phyloP scores from a whole-genome alignment of 2,329 filamentous ascomycete species.

The Phoma sp. region DNA sequence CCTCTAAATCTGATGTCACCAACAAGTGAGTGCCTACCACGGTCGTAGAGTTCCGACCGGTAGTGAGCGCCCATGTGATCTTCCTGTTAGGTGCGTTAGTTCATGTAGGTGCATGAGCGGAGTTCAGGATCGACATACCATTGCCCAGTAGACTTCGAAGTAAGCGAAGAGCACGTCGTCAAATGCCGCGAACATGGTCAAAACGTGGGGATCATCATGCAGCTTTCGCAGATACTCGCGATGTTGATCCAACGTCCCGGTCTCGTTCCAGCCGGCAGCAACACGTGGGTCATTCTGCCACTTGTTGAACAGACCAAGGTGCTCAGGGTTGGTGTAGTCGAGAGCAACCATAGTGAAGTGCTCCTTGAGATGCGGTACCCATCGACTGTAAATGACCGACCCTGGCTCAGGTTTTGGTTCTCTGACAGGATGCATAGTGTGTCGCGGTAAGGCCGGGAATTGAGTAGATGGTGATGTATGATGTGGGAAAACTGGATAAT shows the following conservation, averaged over 20 bases:
- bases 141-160: constrained; percentile 82
- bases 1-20: constrained; percentile 63
- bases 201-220: constrained; percentile 73
- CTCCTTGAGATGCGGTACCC: constrained; percentile 76
- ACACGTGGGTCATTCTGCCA: constrained; percentile 89
- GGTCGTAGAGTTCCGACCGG: constrained; percentile 62
- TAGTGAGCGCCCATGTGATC: constrained; percentile 67
- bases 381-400: constrained; percentile 76
- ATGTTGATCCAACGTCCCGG: constrained; percentile 76
- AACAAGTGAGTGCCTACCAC: constrained; percentile 66
- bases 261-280: constrained; percentile 80
- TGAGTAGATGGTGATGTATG: constrained; percentile 56
- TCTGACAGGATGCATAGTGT: constrained; percentile 73
- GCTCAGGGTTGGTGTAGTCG: constrained; percentile 68
- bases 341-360: constrained; percentile 79
- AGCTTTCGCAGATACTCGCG: constrained; percentile 72
- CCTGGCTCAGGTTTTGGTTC: constrained; percentile 74
- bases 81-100: constrained; percentile 52
- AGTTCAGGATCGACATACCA: constrained; percentile 51
- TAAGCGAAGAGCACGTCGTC: constrained; percentile 76
- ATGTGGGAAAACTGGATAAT: constrained; percentile 52
- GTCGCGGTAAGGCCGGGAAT: constrained; percentile 56
- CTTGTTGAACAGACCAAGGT: constrained; percentile 73
- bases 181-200: constrained; percentile 74
- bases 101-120: not conserved